A percentile compares a stretch with the other conserved stretches of the same genome.
These are phyloP conservation scores for Magnolia officinalis DNA, from an alignment of 164 flowering plant species.

Conservation along the genomic window DNA sequence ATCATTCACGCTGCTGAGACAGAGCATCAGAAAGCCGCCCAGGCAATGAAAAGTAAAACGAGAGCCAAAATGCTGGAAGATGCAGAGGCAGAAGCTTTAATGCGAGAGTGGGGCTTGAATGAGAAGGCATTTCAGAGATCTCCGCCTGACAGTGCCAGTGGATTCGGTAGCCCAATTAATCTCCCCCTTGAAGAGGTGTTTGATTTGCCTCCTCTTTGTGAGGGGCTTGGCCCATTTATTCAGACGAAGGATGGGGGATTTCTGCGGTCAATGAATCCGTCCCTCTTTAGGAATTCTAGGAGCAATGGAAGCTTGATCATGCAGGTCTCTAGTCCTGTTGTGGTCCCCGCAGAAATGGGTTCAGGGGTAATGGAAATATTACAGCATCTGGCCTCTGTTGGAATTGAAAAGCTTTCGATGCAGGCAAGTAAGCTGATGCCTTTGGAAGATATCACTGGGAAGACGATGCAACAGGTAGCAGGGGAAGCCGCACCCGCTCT, in stretches of 20 bases:
- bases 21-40: constrained; percentile 31
- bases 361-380: constrained; percentile 78
- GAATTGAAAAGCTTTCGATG: constrained; percentile 86
- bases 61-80: constrained; percentile 71
- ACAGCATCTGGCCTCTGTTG: constrained; percentile 76
- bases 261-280: constrained; percentile 84
- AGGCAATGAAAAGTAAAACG: constrained; percentile 34
- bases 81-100: constrained; percentile 76
- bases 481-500: constrained; percentile 62
- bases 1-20: constrained; percentile 36
- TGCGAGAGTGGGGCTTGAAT: constrained; percentile 92
- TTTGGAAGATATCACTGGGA: constrained; percentile 85
- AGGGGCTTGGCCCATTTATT: constrained; percentile 77
- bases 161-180: constrained; percentile 74
- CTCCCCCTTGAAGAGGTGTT: constrained; percentile 50
- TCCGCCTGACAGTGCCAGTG: constrained; percentile 46
- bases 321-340: constrained; percentile 93
- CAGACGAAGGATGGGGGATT: constrained; percentile 85
- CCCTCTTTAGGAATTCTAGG: constrained; percentile 58
- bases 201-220: constrained; percentile 73
- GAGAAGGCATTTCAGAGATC: constrained; percentile 69
- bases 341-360: constrained; percentile 96
- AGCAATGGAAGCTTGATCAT: constrained; percentile 65
- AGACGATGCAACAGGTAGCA: constrained; percentile 78
- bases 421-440: constrained; percentile 94